Evolutionary conservation across 352 stramenopile genomes (phyloP), one percentile per base, ranked within the genome.

Genomic region (Phytophthora pisi): DNA sequence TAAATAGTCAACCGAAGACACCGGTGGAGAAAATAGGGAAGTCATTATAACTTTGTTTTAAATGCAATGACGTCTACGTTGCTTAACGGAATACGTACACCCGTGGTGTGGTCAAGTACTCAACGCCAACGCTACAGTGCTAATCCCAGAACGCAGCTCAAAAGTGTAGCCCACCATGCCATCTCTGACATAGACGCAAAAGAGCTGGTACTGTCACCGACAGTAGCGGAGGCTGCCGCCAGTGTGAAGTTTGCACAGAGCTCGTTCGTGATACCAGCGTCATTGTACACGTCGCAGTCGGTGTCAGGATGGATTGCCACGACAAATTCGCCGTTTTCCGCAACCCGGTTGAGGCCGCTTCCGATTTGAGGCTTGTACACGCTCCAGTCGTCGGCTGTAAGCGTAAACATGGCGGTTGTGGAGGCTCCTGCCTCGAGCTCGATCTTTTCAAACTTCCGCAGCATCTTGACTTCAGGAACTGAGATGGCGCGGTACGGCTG

Each of bases 391-490:
- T 79, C 73, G 1, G 51, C 62, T 9, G 68, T 81, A 11, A 91
- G 66, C 13, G 62, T 68, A 28, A 86, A 82, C 38, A 57, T 65
- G 8, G 86, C 69, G 15, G 57, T 64, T 7, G 60, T 67, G 6
- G 70, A 69, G 38, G 74, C 59, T 0, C 72, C 68, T 0, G 81
- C 68, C 23, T 68, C 23, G 34, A 95, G 68, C 5, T 75, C 52
- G 34, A 96, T 78, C 69, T 96, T 96, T 18, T 74, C 57, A 54
- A 95, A 96, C 42, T 85, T 83, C 49, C 88, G 86, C 42, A 96
- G 81, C 60, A 87, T 77, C 72, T 95, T 95, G 40, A 90, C 76
- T 61, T 94, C 87, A 8, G 88, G 82, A 16, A 92, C 78, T 0
- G 87, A 71, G 20, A 88, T 78, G 16, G 53, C 31, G n/a, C 82